Evolutionary conservation across 176 grass and related monocot species (phyloP).

Genomic region (Paspalum notatum): DNA sequence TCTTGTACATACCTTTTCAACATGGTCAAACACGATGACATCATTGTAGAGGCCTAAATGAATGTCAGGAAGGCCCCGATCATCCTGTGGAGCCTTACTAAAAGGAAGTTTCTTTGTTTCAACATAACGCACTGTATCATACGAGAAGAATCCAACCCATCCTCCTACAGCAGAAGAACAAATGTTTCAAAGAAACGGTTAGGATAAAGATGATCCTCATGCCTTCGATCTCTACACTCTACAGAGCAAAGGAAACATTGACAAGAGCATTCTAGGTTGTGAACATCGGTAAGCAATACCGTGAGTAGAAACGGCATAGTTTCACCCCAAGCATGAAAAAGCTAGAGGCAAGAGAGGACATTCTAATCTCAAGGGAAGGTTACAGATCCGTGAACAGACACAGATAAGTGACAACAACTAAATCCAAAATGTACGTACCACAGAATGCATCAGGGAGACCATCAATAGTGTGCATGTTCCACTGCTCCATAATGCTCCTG

Average conservation of each 20-base stretch:
- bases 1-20: conserved; percentile 68
- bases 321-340: neutral
- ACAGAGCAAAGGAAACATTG: neutral
- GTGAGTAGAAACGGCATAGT: neutral
- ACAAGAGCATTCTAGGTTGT: neutral
- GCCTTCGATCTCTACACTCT: neutral
- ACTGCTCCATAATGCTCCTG: conserved; percentile 69
- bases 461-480: conserved; percentile 61
- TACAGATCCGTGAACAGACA: neutral
- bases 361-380: neutral
- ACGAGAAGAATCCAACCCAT: conserved; percentile 95
- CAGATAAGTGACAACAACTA: neutral
- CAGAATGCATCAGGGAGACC: conserved; percentile 83
- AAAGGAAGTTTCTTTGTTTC: conserved; percentile 97
- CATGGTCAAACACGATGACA: conserved; percentile 83
- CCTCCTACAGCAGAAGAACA: conserved; percentile 57
- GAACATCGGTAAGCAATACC: neutral
- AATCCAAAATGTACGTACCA: conserved; percentile 65
- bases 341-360: neutral
- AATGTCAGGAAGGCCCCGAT: conserved; percentile 80
- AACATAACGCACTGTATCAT: conserved; percentile 88
- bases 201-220: neutral
- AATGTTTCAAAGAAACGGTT: neutral
- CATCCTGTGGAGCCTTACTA: conserved; percentile 68
- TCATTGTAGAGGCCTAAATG: conserved; percentile 94